Evolutionary conservation across 768 basidiomycete species (phyloP).

Genomic region (Atractiella rhizophila): DNA sequence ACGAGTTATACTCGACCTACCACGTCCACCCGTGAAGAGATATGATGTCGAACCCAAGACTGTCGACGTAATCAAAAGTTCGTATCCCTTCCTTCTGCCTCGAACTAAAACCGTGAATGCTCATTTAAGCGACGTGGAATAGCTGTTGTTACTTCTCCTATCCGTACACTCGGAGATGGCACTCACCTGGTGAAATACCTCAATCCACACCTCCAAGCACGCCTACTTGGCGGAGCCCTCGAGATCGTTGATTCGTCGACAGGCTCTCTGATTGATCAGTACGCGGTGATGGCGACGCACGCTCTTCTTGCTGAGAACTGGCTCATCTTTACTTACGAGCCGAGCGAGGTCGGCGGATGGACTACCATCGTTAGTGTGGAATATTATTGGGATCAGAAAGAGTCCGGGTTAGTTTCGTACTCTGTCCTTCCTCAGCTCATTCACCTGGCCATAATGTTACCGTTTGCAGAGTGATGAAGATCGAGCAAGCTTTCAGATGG

Average conservation of each 20-base stretch:
- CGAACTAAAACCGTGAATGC: no score
- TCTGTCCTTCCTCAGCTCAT: neutral
- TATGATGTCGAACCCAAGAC: no score
- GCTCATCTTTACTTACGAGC: conserved; percentile 66
- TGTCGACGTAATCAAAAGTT: no score
- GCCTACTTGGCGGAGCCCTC: conserved; percentile 30
- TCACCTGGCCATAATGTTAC: neutral
- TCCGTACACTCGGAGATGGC: no score
- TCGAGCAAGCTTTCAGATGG: conserved; percentile 45
- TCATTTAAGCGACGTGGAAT: no score
- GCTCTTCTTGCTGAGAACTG: conserved; percentile 62
- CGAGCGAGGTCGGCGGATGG: conserved; percentile 32
- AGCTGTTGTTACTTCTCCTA: no score
- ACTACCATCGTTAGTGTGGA: conserved; percentile 58
- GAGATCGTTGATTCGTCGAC: conserved; percentile 58
- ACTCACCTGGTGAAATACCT: no score
- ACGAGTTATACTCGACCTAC: no score
- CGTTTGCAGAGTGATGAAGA: conserved; percentile 20
- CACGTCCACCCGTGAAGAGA: no score
- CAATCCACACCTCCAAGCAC: conserved; percentile 48
- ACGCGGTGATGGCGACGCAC: conserved; percentile 38
- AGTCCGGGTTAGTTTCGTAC: neutral
- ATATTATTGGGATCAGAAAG: conserved; percentile 30
- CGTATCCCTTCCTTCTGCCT: no score
- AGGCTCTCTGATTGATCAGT: conserved; percentile 47